phyloP scores from a whole-genome alignment of 768 basidiomycete species.

The Boletus insuetus region DNA sequence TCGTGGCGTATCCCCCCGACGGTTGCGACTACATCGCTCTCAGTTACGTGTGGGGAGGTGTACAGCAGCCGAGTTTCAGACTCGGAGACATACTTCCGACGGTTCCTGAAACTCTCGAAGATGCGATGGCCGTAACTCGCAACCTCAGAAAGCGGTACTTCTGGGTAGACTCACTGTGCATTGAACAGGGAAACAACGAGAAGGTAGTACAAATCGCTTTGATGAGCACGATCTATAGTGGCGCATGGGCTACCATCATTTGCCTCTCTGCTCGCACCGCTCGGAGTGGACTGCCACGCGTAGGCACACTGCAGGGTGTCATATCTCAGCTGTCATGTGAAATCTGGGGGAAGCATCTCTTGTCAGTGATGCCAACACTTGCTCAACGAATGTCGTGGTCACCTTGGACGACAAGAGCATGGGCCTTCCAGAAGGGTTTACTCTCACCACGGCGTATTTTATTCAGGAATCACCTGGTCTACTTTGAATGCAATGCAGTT shows the following conservation, averaged over 20 bases:
- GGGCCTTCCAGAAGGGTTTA: conserved; percentile 21
- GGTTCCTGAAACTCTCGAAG: conserved; percentile 16
- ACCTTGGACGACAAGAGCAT: conserved; percentile 11
- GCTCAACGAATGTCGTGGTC: conserved; percentile 6
- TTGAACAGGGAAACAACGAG: conserved; percentile 11
- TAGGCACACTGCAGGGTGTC: conserved; percentile 1
- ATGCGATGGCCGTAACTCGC: conserved; percentile 15
- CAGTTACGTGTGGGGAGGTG: conserved; percentile 20
- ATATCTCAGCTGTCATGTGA: conserved; percentile 7
- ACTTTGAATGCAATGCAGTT: conserved; percentile 16
- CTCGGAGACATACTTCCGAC: conserved; percentile 9
- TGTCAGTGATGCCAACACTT: conserved; percentile 13
- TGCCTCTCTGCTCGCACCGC: conserved; percentile 3
- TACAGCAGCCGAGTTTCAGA: conserved; percentile 2
- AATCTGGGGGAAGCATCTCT: conserved; percentile 1
- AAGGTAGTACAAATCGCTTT: conserved; percentile 9
- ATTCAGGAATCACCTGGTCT: conserved; percentile 20
- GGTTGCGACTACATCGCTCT: conserved; percentile 12
- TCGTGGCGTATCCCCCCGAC: conserved; percentile 1
- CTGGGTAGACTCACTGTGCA: conserved; percentile 20
- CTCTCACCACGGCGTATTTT: conserved; percentile 15
- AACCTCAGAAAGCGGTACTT: conserved; percentile 13
- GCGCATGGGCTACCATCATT: conserved; percentile 14
- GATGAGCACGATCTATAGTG: conserved; percentile 17
- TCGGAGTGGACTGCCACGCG: conserved; percentile 12